Evolutionary conservation across 2,329 filamentous ascomycete species (phyloP).

Genomic region (Exophiala calicioides): DNA sequence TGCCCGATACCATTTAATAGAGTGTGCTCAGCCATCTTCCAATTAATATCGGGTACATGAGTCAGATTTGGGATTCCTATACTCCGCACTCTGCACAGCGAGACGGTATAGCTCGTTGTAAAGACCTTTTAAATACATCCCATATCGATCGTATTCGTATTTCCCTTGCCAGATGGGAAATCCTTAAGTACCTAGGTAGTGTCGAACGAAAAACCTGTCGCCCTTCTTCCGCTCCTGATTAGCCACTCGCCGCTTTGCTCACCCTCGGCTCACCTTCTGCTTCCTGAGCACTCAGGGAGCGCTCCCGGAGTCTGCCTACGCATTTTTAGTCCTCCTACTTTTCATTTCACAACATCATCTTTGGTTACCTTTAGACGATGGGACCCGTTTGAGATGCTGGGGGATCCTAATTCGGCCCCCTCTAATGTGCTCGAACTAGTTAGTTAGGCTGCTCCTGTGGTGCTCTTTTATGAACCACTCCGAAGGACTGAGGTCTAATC

Average conservation of each 20-base stretch:
- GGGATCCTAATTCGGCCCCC: constrained; percentile 8
- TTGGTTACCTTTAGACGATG: constrained; percentile 10
- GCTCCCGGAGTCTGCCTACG: not conserved
- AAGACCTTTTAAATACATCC: no score
- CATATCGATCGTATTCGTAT: no score
- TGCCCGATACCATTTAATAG: no score
- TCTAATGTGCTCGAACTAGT: constrained; percentile 8
- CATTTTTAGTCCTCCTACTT: not conserved
- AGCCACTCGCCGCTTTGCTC: constrained; percentile 4
- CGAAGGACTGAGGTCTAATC: no score
- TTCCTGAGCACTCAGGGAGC: constrained; percentile 2
- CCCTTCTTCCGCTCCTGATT: constrained; percentile 1
- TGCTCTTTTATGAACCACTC: no score
- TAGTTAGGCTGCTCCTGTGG: no score
- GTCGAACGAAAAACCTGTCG: no score
- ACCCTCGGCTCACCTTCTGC: constrained; percentile 11
- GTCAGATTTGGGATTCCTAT: no score
- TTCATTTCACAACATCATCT: constrained; percentile 8
- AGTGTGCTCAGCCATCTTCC: no score
- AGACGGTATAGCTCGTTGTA: no score
- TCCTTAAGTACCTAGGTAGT: constrained; percentile 1
- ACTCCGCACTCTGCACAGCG: no score
- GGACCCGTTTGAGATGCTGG: constrained; percentile 2
- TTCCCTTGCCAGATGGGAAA: not conserved
- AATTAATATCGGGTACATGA: no score